Evolutionary conservation across 2,329 filamentous ascomycete species (phyloP).

Genomic region (Thielaviopsis euricoi): DNA sequence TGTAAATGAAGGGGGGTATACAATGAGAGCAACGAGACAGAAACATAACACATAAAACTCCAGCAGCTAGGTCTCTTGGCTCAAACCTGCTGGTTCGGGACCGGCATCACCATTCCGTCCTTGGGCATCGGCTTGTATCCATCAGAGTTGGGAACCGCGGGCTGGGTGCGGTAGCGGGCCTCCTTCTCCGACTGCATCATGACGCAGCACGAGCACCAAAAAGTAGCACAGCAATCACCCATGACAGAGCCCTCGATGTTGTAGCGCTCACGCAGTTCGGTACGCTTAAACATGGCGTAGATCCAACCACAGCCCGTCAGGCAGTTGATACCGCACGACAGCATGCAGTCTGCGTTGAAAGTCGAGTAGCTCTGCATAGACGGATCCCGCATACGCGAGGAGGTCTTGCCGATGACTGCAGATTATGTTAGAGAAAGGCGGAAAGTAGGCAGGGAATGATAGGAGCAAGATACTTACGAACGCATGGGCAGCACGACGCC

Average conservation of each 20-base stretch:
- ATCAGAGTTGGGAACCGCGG: slow-evolving; percentile 17
- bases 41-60: too few relatives aligned
- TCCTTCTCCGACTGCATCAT: slow-evolving; percentile 44
- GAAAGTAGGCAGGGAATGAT: background rate
- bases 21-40: too few relatives aligned
- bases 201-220: slow-evolving; percentile 39
- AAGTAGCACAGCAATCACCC: slow-evolving; percentile 34
- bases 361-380: slow-evolving; percentile 23
- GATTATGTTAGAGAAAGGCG: background rate
- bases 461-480: slow-evolving; percentile 21
- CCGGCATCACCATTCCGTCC: slow-evolving; percentile 23
- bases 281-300: slow-evolving; percentile 35
- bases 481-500: slow-evolving; percentile 25
- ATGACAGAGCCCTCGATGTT: slow-evolving; percentile 32
- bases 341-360: slow-evolving; percentile 25
- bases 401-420: slow-evolving; percentile 27
- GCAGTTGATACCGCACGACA: slow-evolving; percentile 23
- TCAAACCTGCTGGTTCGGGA: too few relatives aligned
- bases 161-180: slow-evolving; percentile 19
- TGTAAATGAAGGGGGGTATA: too few relatives aligned
- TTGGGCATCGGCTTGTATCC: slow-evolving; percentile 22
- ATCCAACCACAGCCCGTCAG: slow-evolving; percentile 28
- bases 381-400: slow-evolving; percentile 28
- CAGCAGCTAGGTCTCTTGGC: too few relatives aligned
- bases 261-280: slow-evolving; percentile 35